Evolutionary conservation across 2,329 filamentous ascomycete species (phyloP).

Genomic region (Stenocarpella maydis): DNA sequence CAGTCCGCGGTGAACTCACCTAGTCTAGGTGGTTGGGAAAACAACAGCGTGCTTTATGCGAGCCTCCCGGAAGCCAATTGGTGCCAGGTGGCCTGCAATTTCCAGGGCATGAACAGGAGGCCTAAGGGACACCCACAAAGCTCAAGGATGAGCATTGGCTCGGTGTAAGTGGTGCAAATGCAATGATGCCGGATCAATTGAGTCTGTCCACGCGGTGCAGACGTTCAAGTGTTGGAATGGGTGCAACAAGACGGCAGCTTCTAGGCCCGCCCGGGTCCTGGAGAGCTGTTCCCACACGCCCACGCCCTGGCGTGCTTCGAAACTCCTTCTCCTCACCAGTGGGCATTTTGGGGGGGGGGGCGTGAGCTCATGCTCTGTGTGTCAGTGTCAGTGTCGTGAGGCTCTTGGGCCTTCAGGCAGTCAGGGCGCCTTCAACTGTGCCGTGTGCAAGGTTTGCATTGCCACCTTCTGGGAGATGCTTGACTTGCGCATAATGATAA

Average conservation of each 20-base stretch:
- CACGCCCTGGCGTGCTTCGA: conserved; percentile 16
- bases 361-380: conserved; percentile 4
- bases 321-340: conserved; percentile 15
- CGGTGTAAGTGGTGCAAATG: background rate
- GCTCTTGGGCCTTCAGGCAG: too few species aligned
- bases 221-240: background rate
- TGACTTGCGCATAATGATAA: conserved; percentile 20
- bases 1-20: background rate
- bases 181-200: conserved; percentile 24
- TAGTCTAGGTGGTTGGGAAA: background rate
- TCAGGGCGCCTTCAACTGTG: too few species aligned
- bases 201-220: conserved; percentile 14
- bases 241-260: background rate
- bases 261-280: conserved; percentile 19
- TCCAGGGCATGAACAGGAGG: conserved; percentile 24
- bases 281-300: background rate
- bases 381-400: background rate
- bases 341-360: background rate
- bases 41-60: conserved; percentile 5
- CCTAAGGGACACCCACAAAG: too few species aligned
- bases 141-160: conserved; percentile 15
- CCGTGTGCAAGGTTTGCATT: conserved; percentile 17
- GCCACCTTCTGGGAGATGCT: conserved; percentile 18
- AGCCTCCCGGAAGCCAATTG: conserved; percentile 24
- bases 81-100: conserved; percentile 15